These are phyloP conservation scores for Backusella parvicylindrica DNA, from an alignment of 192 early-diverging fungal species.

Conservation along the genomic window DNA sequence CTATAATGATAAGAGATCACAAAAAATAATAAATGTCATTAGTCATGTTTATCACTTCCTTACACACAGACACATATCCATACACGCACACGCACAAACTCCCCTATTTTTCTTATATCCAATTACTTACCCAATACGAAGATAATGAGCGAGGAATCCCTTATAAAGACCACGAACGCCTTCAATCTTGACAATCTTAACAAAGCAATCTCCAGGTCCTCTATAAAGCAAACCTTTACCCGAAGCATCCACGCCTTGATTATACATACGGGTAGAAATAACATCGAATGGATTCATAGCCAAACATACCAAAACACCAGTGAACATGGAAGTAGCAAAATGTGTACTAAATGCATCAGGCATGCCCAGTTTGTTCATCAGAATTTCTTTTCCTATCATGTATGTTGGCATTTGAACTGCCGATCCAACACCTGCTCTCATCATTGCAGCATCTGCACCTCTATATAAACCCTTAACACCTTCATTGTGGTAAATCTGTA, in stretches of 20 bases:
- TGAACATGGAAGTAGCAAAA: conserved; percentile 70
- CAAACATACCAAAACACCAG: conserved; percentile 80
- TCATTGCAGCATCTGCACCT: conserved; percentile 86
- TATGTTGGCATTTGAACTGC: conserved; percentile 90
- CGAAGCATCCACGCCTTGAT: conserved; percentile 65
- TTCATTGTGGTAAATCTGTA: conserved; percentile 62
- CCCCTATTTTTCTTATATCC: not conserved
- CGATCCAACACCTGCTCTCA: conserved; percentile 83
- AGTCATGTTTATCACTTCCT: not conserved
- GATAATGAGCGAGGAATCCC: conserved; percentile 87
- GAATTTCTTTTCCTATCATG: conserved; percentile 74
- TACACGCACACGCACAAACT: not conserved
- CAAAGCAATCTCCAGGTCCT: conserved; percentile 78
- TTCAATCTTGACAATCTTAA: conserved; percentile 81
- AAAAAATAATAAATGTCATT: not conserved
- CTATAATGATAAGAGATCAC: conserved; percentile 27
- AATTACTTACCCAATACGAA: conserved; percentile 82
- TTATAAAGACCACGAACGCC: conserved; percentile 86
- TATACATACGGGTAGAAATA: conserved; percentile 92
- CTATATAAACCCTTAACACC: conserved; percentile 82
- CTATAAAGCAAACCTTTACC: conserved; percentile 76
- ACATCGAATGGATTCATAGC: conserved; percentile 99
- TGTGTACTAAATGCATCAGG: conserved; percentile 75
- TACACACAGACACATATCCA: too few relatives aligned
- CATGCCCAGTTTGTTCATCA: conserved; percentile 67